Conservation (phyloP, 179 eudicot genomes). For the Pouteria campechiana region DNA sequence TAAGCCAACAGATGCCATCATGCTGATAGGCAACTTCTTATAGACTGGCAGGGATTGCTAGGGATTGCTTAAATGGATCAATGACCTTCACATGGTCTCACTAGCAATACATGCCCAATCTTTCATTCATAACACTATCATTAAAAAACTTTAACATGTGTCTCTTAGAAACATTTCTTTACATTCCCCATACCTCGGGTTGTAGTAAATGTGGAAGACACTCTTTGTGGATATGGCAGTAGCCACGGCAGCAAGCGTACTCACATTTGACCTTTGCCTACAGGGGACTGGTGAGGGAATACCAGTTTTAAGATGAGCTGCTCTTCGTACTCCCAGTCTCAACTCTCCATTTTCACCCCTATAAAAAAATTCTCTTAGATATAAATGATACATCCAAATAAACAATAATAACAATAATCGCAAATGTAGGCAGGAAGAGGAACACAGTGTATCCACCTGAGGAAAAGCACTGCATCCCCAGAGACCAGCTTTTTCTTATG, state of each 20-base stretch:
- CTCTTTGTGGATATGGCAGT: constrained; percentile 56
- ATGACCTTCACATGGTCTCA: too few species aligned
- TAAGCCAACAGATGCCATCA: too few species aligned
- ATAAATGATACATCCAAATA: neutral
- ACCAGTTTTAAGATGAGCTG: constrained; percentile 58
- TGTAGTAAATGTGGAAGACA: constrained; percentile 55
- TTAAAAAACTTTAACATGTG: too few species aligned
- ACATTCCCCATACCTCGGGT: constrained; percentile 50
- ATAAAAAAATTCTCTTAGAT: constrained; percentile 2
- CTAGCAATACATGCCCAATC: too few species aligned
- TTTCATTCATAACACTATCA: too few species aligned
- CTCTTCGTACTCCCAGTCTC: constrained; percentile 76
- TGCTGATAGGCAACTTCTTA: too few species aligned
- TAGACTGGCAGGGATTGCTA: too few species aligned
- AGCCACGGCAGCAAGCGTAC: constrained; percentile 47
- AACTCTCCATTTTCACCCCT: constrained; percentile 89
- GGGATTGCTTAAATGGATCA: too few species aligned
- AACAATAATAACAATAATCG: neutral
- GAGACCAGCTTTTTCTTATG: constrained; percentile 76
- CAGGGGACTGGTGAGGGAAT: constrained; percentile 49
- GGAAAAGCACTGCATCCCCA: constrained; percentile 88
- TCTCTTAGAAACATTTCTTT: neutral
- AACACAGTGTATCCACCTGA: constrained; percentile 32
- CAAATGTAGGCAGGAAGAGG: neutral
- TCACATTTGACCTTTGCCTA: constrained; percentile 38